A percentile compares a stretch with the other conserved stretches of the same genome.
phyloP scores from a whole-genome alignment of 2,329 filamentous ascomycete species.

The Pestalotiopsis fici region DNA sequence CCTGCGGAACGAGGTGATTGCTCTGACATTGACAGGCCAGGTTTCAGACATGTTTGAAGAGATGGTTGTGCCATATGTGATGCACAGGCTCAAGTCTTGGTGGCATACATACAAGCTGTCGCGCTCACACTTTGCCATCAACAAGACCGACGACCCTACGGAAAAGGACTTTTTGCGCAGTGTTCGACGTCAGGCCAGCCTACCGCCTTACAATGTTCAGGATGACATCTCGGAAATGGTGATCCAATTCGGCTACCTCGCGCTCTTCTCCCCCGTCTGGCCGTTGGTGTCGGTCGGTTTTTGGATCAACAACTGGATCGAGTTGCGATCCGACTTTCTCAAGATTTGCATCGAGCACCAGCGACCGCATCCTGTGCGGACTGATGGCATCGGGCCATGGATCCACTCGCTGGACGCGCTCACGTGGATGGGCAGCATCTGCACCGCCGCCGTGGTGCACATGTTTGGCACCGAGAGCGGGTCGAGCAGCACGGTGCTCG shows the following conservation, averaged over 20 bases:
- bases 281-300: conserved; percentile 73
- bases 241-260: conserved; percentile 73
- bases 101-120: conserved; percentile 39
- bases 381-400: conserved; percentile 76
- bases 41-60: conserved; percentile 73
- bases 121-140: conserved; percentile 39
- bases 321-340: conserved; percentile 74
- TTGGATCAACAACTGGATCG: conserved; percentile 76
- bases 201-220: conserved; percentile 72
- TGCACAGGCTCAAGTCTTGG: conserved; percentile 55
- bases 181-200: conserved; percentile 67
- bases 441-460: conserved; percentile 71
- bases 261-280: conserved; percentile 75
- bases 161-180: conserved; percentile 65
- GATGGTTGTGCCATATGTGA: conserved; percentile 68
- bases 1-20: conserved; percentile 73
- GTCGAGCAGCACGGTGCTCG: conserved; percentile 33
- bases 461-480: conserved; percentile 64
- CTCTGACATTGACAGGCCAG: conserved; percentile 73
- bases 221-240: conserved; percentile 74
- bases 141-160: conserved; percentile 58
- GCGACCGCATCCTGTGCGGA: conserved; percentile 67
- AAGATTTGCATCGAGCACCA: conserved; percentile 77
- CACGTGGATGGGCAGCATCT: conserved; percentile 72
- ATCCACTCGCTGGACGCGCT: conserved; percentile 68